Evolutionary conservation across 2,329 filamentous ascomycete genomes (phyloP).

Genomic region (Ophiocordyceps polyrhachis-furcata): DNA sequence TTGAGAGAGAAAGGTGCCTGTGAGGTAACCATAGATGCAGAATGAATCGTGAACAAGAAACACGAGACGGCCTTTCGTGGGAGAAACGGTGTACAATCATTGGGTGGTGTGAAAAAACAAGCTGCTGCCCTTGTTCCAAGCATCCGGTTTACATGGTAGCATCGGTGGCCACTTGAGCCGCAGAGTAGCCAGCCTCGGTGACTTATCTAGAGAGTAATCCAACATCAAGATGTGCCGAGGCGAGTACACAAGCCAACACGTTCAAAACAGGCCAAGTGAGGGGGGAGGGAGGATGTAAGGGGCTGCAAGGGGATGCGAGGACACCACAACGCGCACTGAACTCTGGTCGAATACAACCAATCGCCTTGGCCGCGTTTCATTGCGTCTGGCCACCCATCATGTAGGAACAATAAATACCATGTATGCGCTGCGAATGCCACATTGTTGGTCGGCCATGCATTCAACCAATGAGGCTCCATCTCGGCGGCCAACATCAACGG

Average conservation of each 20-base stretch:
- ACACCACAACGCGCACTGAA: too few relatives aligned
- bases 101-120: not conserved
- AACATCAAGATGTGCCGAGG: too few relatives aligned
- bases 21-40: not conserved
- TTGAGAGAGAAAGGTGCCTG: not conserved
- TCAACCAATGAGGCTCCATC: not conserved
- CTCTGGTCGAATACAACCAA: not conserved
- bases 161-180: not conserved
- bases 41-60: not conserved
- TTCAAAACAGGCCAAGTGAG: too few relatives aligned
- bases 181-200: not conserved
- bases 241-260: too few relatives aligned
- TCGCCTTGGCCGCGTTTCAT: not conserved
- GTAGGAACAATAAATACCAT: not conserved
- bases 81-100: not conserved
- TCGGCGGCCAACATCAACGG: not conserved
- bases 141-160: not conserved
- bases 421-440: not conserved
- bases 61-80: not conserved
- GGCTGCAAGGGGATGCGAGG: too few relatives aligned
- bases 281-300: too few relatives aligned
- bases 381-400: not conserved
- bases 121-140: too few relatives aligned
- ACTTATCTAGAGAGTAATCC: too few relatives aligned
- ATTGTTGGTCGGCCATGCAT: not conserved